A percentile compares a stretch with the other conserved stretches of the same genome.
These are phyloP conservation scores for Melastoma malabathricum DNA, from an alignment of 345 rosid genomes.

Conservation along the genomic window DNA sequence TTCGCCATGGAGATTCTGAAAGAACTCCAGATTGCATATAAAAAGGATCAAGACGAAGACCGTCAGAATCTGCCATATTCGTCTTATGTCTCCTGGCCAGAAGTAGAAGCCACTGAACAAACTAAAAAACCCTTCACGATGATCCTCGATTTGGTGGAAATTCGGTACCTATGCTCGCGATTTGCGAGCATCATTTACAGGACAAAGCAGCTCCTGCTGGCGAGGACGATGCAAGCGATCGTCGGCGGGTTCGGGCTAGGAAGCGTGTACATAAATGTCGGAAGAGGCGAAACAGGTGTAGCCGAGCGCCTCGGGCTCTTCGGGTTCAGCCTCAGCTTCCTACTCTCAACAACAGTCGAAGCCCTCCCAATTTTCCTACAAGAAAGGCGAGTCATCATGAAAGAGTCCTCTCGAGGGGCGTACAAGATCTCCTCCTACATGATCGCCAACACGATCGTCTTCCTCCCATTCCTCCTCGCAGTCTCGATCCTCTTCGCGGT, in stretches of 20 bases:
- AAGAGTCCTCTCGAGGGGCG: slow-evolving; percentile 72
- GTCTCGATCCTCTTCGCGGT: slow-evolving; percentile 58
- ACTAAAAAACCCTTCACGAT: background rate
- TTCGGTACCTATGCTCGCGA: slow-evolving; percentile 53
- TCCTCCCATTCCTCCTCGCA: slow-evolving; percentile 55
- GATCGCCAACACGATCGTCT: slow-evolving; percentile 72
- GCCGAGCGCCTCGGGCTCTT: slow-evolving; percentile 65
- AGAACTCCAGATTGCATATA: slow-evolving; percentile 22
- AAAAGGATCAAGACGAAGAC: slow-evolving; percentile 8
- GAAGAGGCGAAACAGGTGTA: slow-evolving; percentile 49
- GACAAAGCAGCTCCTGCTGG: slow-evolving; percentile 65
- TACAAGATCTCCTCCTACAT: slow-evolving; percentile 76
- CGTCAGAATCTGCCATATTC: slow-evolving; percentile 9
- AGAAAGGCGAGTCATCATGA: slow-evolving; percentile 77
- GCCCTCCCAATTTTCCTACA: slow-evolving; percentile 85
- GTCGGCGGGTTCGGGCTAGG: slow-evolving; percentile 73
- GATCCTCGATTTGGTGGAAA: slow-evolving; percentile 30
- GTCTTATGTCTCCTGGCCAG: slow-evolving; percentile 17
- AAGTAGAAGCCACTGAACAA: slow-evolving; percentile 7
- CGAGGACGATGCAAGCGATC: slow-evolving; percentile 78
- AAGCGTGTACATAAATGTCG: slow-evolving; percentile 52
- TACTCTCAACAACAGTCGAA: slow-evolving; percentile 83
- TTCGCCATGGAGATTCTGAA: slow-evolving; percentile 76
- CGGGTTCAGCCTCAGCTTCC: slow-evolving; percentile 81
- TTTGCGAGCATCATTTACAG: slow-evolving; percentile 75